Conservation (phyloP, 306 rosid species). For the Styphnolobium japonicum region DNA sequence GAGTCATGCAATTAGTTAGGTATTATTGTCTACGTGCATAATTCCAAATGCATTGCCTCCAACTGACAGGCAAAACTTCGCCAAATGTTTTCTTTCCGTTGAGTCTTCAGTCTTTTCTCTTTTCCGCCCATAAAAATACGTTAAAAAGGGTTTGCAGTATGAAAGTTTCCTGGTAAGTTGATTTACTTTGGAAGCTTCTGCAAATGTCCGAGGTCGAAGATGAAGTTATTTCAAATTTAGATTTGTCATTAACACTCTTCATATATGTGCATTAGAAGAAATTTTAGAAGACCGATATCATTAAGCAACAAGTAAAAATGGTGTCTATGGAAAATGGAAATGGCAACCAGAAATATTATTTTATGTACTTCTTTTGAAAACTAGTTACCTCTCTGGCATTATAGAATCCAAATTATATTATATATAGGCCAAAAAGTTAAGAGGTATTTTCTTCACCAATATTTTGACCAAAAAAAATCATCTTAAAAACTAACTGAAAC, state of each 20-base stretch:
- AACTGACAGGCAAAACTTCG: not conserved
- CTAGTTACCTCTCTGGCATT: not conserved
- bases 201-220: not conserved
- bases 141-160: not conserved
- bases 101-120: not conserved
- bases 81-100: not conserved
- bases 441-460: too few relatives aligned
- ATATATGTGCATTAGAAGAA: too few relatives aligned
- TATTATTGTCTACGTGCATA: not conserved
- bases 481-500: not conserved
- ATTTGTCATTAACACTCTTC: too few relatives aligned
- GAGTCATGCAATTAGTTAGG: not conserved
- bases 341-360: too few relatives aligned
- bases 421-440: too few relatives aligned
- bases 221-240: not conserved
- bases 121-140: not conserved
- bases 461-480: not conserved
- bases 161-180: too few relatives aligned
- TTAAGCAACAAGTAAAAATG: too few relatives aligned
- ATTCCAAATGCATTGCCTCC: constrained; percentile 11
- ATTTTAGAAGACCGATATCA: too few relatives aligned
- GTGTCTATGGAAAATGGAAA: not conserved
- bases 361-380: too few relatives aligned
- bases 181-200: not conserved
- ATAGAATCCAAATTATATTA: not conserved